A percentile compares a stretch with the other conserved stretches of the same genome.
These are phyloP conservation scores for Botryotinia narcissicola DNA, from an alignment of 2,329 filamentous ascomycete genomes.

Conservation along the genomic window DNA sequence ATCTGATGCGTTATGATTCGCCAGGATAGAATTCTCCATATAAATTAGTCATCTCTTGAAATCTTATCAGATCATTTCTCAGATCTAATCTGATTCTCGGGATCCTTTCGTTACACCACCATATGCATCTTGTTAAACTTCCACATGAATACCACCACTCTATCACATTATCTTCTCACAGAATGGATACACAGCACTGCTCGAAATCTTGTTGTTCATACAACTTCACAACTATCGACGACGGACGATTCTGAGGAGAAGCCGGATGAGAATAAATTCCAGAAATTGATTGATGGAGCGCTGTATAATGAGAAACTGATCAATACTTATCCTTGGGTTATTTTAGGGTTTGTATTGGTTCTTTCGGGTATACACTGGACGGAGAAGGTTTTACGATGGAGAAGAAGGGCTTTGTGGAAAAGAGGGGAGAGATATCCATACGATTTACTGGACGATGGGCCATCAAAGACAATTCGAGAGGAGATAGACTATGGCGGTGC, in stretches of 20 bases:
- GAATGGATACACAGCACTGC: slow-evolving; percentile 5
- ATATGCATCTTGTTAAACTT: not conserved
- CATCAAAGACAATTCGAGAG: slow-evolving; percentile 20
- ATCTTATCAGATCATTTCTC: slow-evolving; percentile 13
- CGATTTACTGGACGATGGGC: slow-evolving; percentile 22
- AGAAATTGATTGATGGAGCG: slow-evolving; percentile 16
- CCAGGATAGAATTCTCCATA: not conserved
- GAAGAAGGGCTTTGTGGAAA: slow-evolving; percentile 22
- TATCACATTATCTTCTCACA: not conserved
- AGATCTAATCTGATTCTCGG: slow-evolving; percentile 14
- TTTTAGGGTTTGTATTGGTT: not conserved
- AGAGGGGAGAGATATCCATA: slow-evolving; percentile 12
- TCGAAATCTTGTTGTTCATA: not conserved
- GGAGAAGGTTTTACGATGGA: slow-evolving; percentile 27
- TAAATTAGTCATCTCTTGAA: not conserved
- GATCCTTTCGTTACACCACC: not conserved
- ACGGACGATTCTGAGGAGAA: not conserved
- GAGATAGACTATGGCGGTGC: slow-evolving; percentile 21
- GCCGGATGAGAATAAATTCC: not conserved
- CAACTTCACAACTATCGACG: not conserved
- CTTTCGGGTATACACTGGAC: slow-evolving; percentile 32
- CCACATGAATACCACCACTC: slow-evolving; percentile 11
- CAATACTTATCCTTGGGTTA: slow-evolving; percentile 7
- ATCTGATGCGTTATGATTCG: not conserved
- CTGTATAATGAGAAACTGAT: slow-evolving; percentile 10